Conservation (phyloP, 2,329 filamentous ascomycete genomes). For the Penicillium sp. region DNA sequence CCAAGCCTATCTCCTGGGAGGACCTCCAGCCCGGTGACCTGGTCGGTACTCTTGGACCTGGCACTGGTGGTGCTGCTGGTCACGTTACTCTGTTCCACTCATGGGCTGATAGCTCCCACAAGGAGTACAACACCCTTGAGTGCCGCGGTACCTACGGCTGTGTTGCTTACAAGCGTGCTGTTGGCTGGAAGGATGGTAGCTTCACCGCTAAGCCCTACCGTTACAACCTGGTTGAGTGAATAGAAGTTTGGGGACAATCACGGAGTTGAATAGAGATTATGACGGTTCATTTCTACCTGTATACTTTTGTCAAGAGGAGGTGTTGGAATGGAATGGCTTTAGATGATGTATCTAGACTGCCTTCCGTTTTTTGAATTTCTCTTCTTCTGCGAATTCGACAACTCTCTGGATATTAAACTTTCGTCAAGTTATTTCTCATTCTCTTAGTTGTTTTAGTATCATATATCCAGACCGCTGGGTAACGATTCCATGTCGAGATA, state of each 20-base stretch:
- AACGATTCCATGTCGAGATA: no score
- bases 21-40: slow-evolving; percentile 13
- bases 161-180: slow-evolving; percentile 15
- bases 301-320: neutral
- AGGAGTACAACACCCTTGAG: slow-evolving; percentile 19
- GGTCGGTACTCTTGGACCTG: slow-evolving; percentile 14
- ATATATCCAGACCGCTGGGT: no score
- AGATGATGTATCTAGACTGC: neutral
- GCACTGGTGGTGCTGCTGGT: slow-evolving; percentile 14
- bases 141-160: slow-evolving; percentile 20
- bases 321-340: neutral
- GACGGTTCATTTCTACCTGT: neutral
- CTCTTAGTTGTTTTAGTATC: no score
- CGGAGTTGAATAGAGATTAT: neutral
- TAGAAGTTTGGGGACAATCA: neutral
- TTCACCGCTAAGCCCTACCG: slow-evolving; percentile 17
- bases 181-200: slow-evolving; percentile 13
- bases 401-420: neutral
- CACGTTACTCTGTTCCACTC: slow-evolving; percentile 18
- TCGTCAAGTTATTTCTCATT: no score
- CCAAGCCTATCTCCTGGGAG: slow-evolving; percentile 9
- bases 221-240: slow-evolving; percentile 12
- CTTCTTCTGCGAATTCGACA: neutral
- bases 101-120: slow-evolving; percentile 14
- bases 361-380: neutral